A percentile compares a stretch with the other conserved stretches of the same genome.
phyloP scores from a whole-genome alignment of 306 rosid species.

The Medicago truncatula region MtrunA17r5.0-ANR NC_053044.1:43632501-43633000 shows the following conservation, averaged over 20 bases:
- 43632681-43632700: conserved; percentile 73
- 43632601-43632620: conserved; percentile 73
- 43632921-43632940: conserved; percentile 89
- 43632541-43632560: conserved; percentile 75
- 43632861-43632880: conserved; percentile 62
- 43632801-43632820: conserved; percentile 84
- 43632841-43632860: conserved; percentile 69
- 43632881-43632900: conserved; percentile 71
- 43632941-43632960: conserved; percentile 71
- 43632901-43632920: conserved; percentile 64
- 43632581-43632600: conserved; percentile 53
- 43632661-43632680: conserved; percentile 74
- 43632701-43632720: conserved; percentile 58
- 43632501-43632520: conserved; percentile 73
- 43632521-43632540: conserved; percentile 63
- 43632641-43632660: conserved; percentile 66
- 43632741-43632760: conserved; percentile 42
- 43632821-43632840: conserved; percentile 70
- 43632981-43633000: conserved; percentile 89
- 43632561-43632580: conserved; percentile 64
- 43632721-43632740: conserved; percentile 66
- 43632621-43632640: conserved; percentile 70
- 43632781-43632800: conserved; percentile 76
- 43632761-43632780: conserved; percentile 61
- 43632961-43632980: conserved; percentile 82